phyloP scores from a whole-genome alignment of 2,329 filamentous ascomycete species.

The Fusarium illudens region DNA sequence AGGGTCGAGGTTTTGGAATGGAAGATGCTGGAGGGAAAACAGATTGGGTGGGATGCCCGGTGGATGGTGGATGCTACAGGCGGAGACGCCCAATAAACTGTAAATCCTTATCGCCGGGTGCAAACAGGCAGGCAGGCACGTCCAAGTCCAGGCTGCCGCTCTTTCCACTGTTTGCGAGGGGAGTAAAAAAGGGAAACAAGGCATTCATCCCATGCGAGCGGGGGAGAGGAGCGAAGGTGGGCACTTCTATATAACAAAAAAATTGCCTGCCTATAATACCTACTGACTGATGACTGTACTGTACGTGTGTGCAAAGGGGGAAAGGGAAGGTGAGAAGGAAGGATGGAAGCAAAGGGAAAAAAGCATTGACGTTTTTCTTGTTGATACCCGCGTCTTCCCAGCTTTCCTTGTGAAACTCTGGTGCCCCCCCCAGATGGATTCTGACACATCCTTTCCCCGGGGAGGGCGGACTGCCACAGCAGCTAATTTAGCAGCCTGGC shows the following conservation, averaged over 20 bases:
- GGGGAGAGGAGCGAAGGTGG: neutral
- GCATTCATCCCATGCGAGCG: conserved; percentile 1
- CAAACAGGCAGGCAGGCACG: neutral
- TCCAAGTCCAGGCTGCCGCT: conserved; percentile 8
- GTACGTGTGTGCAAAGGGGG: conserved; percentile 10
- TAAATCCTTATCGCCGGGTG: conserved; percentile 31
- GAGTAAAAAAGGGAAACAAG: conserved; percentile 13
- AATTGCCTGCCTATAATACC: neutral
- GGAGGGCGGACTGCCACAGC: neutral
- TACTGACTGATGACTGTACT: conserved; percentile 7
- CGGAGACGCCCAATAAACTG: conserved; percentile 19
- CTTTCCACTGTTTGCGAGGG: conserved; percentile 22
- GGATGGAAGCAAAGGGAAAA: neutral
- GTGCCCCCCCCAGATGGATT: conserved; percentile 19
- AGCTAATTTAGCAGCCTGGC: neutral
- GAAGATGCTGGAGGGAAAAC: conserved; percentile 6
- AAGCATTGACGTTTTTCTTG: conserved; percentile 16
- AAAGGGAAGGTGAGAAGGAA: conserved; percentile 28
- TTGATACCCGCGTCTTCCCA: neutral
- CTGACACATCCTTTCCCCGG: neutral
- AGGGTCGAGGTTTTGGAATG: conserved; percentile 15
- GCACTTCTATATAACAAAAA: neutral
- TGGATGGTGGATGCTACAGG: neutral
- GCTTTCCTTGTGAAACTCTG: conserved; percentile 26
- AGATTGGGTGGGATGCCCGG: conserved; percentile 18